Conservation (phyloP, 345 rosid genomes). For the Eucalyptus guilfoylei region DNA sequence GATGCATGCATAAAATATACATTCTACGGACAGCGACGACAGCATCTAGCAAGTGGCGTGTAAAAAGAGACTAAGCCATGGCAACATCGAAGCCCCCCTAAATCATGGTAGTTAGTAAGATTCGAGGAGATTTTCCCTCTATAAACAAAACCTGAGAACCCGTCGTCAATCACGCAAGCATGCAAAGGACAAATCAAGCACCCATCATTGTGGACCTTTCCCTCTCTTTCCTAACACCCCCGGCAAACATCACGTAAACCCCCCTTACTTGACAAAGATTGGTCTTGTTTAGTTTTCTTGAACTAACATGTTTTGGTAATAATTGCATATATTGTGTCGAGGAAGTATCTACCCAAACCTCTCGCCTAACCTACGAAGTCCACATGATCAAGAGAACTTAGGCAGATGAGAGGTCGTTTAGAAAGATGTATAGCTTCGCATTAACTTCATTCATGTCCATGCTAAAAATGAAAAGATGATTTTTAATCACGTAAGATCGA, state of each 20-base stretch:
- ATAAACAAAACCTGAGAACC: conserved; percentile 10
- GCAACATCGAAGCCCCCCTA: not conserved
- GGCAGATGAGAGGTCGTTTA: not conserved
- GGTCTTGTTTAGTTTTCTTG: not conserved
- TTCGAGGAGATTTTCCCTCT: conserved; percentile 38
- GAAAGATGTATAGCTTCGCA: not conserved
- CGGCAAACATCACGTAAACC: not conserved
- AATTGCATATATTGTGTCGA: not conserved
- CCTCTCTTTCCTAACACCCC: not conserved
- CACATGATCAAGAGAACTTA: not conserved
- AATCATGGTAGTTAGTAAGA: conserved; percentile 60
- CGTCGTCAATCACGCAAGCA: conserved; percentile 75
- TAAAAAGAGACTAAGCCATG: not conserved
- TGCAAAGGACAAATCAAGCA: conserved; percentile 9
- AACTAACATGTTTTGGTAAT: not conserved
- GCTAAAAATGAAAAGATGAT: not conserved
- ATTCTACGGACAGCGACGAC: not conserved
- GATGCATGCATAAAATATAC: not conserved
- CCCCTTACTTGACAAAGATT: not conserved
- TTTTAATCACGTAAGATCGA: not conserved
- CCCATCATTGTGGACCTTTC: not conserved
- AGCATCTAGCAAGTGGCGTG: not conserved
- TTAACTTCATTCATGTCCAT: not conserved
- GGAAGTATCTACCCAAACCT: not conserved
- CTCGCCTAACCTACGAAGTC: not conserved